Conservation (phyloP, 2,329 filamentous ascomycete species). For the Diaporthe capsici region DNA sequence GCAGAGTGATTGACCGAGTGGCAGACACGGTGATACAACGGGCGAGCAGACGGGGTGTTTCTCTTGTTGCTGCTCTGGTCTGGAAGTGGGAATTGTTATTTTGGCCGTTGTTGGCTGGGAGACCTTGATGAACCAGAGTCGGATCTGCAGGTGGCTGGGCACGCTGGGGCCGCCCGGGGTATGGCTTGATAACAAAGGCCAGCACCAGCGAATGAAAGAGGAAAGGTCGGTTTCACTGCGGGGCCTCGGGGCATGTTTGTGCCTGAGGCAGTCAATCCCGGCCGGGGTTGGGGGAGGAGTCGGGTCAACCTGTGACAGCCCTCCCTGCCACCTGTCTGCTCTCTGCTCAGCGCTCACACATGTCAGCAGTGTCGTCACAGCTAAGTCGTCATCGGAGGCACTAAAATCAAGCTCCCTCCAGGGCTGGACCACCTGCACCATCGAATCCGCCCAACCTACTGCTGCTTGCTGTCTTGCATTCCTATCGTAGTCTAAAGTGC, state of each 20-base stretch:
- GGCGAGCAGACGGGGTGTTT: slow-evolving; percentile 19
- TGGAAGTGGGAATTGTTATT: slow-evolving; percentile 32
- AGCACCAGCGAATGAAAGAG: slow-evolving; percentile 32
- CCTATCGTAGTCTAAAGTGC: not conserved
- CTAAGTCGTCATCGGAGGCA: slow-evolving; percentile 23
- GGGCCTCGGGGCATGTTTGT: slow-evolving; percentile 33
- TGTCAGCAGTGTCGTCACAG: slow-evolving; percentile 33
- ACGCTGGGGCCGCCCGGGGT: slow-evolving; percentile 25
- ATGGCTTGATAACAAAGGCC: slow-evolving; percentile 34
- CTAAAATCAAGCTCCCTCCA: slow-evolving; percentile 30
- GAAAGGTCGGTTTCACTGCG: slow-evolving; percentile 28
- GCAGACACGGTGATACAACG: slow-evolving; percentile 32
- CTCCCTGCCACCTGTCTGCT: slow-evolving; percentile 5
- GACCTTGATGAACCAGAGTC: slow-evolving; percentile 30
- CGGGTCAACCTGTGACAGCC: not conserved
- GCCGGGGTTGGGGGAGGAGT: not conserved
- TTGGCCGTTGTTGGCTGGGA: slow-evolving; percentile 36
- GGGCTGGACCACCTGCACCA: slow-evolving; percentile 14
- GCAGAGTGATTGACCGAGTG: slow-evolving; percentile 10
- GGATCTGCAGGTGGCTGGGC: slow-evolving; percentile 33
- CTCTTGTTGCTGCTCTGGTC: slow-evolving; percentile 32
- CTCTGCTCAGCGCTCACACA: slow-evolving; percentile 20
- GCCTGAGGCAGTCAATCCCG: slow-evolving; percentile 1
- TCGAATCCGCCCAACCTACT: not conserved
- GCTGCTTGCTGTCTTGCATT: slow-evolving; percentile 16